phyloP scores from a whole-genome alignment of 73 alveolate species.

The Paramecium tetraurelia region DNA sequence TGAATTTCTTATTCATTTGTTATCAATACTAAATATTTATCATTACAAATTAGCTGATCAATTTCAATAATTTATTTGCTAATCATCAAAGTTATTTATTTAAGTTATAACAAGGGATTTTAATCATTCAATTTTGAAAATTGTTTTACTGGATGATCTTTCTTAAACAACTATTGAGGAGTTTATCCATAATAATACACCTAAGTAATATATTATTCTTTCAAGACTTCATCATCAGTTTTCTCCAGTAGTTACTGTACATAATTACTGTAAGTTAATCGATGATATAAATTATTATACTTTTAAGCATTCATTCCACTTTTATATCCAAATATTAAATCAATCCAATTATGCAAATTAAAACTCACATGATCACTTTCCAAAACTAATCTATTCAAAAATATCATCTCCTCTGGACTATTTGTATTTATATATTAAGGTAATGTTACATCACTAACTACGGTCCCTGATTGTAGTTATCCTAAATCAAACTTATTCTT shows the following conservation, averaged over 20 bases:
- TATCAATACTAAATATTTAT: conserved; percentile 2
- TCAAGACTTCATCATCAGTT: conserved; percentile 32
- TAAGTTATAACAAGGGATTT: background rate
- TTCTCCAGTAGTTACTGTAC: background rate
- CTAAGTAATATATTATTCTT: conserved; percentile 43
- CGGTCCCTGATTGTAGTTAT: conserved; percentile 61
- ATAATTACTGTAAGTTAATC: conserved; percentile 74
- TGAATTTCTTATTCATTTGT: background rate
- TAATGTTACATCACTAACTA: conserved; percentile 73
- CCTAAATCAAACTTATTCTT: conserved; percentile 79
- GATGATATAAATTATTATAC: conserved; percentile 71
- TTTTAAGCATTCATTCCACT: conserved; percentile 70
- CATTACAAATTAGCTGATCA: background rate
- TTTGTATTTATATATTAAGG: conserved; percentile 73
- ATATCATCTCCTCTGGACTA: conserved; percentile 76
- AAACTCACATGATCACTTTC: conserved; percentile 76
- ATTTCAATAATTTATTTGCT: background rate
- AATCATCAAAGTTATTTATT: background rate
- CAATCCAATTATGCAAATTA: conserved; percentile 84
- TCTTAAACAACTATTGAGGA: conserved; percentile 45
- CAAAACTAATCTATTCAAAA: conserved; percentile 69
- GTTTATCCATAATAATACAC: conserved; percentile 60
- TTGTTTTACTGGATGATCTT: conserved; percentile 47
- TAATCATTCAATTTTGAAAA: background rate
- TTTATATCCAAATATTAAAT: conserved; percentile 85